Evolutionary conservation across 805 yeast genomes (phyloP).

Genomic region (Schizosaccharomyces octosporus): DNA sequence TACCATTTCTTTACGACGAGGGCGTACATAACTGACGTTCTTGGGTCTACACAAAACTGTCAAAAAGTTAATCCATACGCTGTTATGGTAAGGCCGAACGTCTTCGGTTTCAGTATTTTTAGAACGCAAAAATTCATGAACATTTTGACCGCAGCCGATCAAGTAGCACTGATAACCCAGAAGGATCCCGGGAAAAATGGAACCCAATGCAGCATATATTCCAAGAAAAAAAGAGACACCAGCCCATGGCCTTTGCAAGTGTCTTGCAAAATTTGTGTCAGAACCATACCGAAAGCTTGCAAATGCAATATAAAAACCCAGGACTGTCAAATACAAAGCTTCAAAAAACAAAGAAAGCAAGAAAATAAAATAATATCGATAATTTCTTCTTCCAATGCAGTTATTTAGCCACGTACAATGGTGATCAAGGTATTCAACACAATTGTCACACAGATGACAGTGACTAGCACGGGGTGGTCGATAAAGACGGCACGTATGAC

Average conservation of each 20-base stretch:
- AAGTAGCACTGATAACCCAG: slow-evolving; percentile 1
- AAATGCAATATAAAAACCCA: not conserved
- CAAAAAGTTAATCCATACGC: not conserved
- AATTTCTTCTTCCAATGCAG: slow-evolving; percentile 1
- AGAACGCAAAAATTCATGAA: not conserved
- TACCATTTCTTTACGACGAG: not conserved
- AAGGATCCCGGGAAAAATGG: not conserved
- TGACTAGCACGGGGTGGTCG: slow-evolving; percentile 3
- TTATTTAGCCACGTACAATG: slow-evolving; percentile 1
- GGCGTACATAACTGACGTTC: not conserved
- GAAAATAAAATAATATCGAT: not conserved
- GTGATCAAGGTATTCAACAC: slow-evolving; percentile 2
- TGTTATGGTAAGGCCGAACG: not conserved
- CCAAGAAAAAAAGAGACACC: slow-evolving; percentile 1
- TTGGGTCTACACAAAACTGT: not conserved
- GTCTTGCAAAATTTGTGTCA: not conserved
- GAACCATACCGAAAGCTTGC: not conserved
- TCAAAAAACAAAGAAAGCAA: not conserved
- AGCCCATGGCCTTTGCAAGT: not conserved
- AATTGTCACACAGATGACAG: slow-evolving; percentile 1
- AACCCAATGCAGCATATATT: not conserved
- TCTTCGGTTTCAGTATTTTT: not conserved
- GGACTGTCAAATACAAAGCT: not conserved
- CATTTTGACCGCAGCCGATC: not conserved
- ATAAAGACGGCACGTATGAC: not conserved